Conservation (phyloP, 2,329 filamentous ascomycete genomes). For the Bimuria novae-zelandiae region DNA sequence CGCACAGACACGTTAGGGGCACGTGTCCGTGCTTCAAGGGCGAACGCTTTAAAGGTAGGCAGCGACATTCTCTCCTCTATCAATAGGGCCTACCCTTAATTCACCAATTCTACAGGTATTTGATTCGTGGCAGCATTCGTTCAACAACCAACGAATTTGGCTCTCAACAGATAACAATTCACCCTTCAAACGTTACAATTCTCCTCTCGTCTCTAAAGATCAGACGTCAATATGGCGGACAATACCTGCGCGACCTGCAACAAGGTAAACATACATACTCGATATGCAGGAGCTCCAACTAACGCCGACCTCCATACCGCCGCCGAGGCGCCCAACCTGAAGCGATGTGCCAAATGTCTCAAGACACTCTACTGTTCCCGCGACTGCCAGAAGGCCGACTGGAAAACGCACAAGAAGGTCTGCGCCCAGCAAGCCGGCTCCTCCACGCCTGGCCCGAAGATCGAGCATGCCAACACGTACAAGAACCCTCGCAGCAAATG, state of each 20-base stretch:
- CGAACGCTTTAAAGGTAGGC: too few relatives aligned
- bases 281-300: too few relatives aligned
- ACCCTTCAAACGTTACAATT: too few relatives aligned
- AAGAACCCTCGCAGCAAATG: slow-evolving; percentile 5
- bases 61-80: too few relatives aligned
- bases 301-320: slow-evolving; percentile 26
- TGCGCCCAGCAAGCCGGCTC: slow-evolving; percentile 18
- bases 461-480: slow-evolving; percentile 7
- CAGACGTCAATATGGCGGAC: not conserved
- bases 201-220: too few relatives aligned
- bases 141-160: too few relatives aligned
- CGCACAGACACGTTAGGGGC: too few relatives aligned
- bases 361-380: slow-evolving; percentile 37
- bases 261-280: not conserved
- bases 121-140: too few relatives aligned
- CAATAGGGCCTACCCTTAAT: too few relatives aligned
- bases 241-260: not conserved
- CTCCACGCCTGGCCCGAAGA: not conserved
- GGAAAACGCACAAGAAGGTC: slow-evolving; percentile 41
- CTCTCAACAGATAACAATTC: too few relatives aligned
- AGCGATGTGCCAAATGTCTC: slow-evolving; percentile 37
- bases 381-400: slow-evolving; percentile 41
- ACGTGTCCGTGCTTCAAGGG: too few relatives aligned
- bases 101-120: too few relatives aligned
- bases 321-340: slow-evolving; percentile 16